Conservation (phyloP, 2,329 filamentous ascomycete species). For the Plectosphaerella plurivora region DNA sequence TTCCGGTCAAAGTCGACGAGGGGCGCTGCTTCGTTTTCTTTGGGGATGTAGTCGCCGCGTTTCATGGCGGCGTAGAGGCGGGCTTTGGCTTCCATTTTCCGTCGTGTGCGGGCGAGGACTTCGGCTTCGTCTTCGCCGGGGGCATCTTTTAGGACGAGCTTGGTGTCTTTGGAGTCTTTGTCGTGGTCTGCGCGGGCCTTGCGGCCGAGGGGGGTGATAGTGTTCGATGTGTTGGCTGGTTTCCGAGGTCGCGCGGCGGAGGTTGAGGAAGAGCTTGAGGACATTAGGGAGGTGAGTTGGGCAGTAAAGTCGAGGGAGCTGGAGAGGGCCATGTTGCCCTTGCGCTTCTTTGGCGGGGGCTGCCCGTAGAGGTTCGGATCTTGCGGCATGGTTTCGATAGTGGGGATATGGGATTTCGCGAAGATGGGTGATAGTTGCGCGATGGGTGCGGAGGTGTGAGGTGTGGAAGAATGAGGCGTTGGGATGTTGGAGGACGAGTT, state of each 20-base stretch:
- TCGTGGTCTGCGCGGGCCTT: conserved; percentile 43
- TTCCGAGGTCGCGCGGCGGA: conserved; percentile 37
- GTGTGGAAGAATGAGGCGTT: no score
- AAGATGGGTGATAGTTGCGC: not conserved
- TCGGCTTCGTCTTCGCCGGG: conserved; percentile 59
- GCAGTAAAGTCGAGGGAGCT: conserved; percentile 82
- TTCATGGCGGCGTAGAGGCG: conserved; percentile 86
- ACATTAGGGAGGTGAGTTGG: conserved; percentile 78
- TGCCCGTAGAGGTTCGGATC: conserved; percentile 75
- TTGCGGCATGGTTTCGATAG: conserved; percentile 45
- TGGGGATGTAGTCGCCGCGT: conserved; percentile 73
- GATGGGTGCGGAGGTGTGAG: not conserved
- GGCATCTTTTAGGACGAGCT: conserved; percentile 47
- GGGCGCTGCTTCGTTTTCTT: conserved; percentile 58
- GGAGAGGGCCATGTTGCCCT: conserved; percentile 66
- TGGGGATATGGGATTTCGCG: not conserved
- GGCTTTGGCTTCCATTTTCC: conserved; percentile 87
- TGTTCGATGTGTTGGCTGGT: not conserved
- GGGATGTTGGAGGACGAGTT: no score
- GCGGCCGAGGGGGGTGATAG: conserved; percentile 32
- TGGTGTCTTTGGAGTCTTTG: conserved; percentile 16
- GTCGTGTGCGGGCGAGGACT: conserved; percentile 66
- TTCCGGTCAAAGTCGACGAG: conserved; percentile 95
- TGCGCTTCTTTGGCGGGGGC: conserved; percentile 63
- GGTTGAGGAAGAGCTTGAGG: conserved; percentile 38